These are phyloP conservation scores for Lodderomyces metapsilosis DNA, from an alignment of 1,139 yeast genomes.

Conservation along the genomic window DNA sequence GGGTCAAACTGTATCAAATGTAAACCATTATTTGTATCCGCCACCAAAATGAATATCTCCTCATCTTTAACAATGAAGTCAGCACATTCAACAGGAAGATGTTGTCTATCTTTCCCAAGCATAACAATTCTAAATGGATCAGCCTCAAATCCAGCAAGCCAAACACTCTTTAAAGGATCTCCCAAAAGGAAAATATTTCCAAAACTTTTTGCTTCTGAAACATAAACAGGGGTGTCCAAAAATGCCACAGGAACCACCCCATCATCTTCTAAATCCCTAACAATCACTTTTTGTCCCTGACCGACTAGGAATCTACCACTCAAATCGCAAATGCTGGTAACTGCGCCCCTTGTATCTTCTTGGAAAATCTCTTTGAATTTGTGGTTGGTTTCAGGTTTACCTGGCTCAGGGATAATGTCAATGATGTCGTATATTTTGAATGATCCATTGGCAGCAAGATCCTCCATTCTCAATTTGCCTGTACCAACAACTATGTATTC, in stretches of 20 bases:
- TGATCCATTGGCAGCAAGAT: conserved; percentile 76
- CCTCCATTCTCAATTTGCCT: conserved; percentile 77
- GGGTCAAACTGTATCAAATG: conserved; percentile 89
- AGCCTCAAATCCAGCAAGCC: conserved; percentile 89
- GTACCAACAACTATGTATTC: conserved; percentile 81
- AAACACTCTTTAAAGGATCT: conserved; percentile 76
- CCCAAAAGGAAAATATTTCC: conserved; percentile 79
- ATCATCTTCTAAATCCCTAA: conserved; percentile 81
- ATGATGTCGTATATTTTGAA: conserved; percentile 74
- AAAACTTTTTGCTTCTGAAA: conserved; percentile 76
- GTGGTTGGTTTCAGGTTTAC: conserved; percentile 78
- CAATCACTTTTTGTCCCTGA: conserved; percentile 84
- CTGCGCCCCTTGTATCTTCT: conserved; percentile 85
- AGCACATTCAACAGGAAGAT: conserved; percentile 60
- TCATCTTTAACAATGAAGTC: conserved; percentile 76
- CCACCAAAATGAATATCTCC: conserved; percentile 62
- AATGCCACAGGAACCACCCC: conserved; percentile 93
- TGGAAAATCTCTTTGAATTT: conserved; percentile 73
- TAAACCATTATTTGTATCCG: conserved; percentile 68
- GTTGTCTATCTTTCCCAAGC: conserved; percentile 71
- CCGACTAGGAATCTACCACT: conserved; percentile 83
- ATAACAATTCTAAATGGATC: conserved; percentile 88
- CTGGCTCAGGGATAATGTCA: conserved; percentile 89
- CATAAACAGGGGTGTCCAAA: conserved; percentile 76
- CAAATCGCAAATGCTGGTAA: conserved; percentile 72